Base-by-base conservation (phyloP, 2,329 filamentous ascomycete genomes). In the Trichophyton simii region DNA sequence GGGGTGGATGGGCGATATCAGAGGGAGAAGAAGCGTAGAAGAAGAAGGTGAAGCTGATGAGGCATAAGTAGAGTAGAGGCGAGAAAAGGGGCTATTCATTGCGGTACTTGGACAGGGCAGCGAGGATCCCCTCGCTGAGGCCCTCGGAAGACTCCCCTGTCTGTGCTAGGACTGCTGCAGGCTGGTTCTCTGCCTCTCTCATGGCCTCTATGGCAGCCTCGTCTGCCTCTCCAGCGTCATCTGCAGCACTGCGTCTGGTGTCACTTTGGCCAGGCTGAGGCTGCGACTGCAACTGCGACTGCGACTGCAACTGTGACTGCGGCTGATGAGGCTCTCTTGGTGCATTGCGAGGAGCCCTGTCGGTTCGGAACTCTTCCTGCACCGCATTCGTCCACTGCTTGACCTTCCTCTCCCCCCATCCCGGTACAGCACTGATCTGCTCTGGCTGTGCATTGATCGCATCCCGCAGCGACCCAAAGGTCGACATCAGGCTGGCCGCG, bases 391-490 rank as follows among this genome's bases (percentile, higher is more conserved):
- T 87, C 92, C 92, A 97, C 62, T 85, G 83, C 73, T 88, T 87
- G 22, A 96, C 90, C 75, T 99, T 99, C 77, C 89, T 91, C 74
- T 95, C 89, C 38, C 94, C 94, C 91, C 91, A 99, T 0, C 94
- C 94, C 34, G 86, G 83, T n/a, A 99, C 84, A 64, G 89, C 78
- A 13, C 85, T 84, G 41, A 99, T 82, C 73, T 95, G 88, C 71
- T 97, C 94, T 0, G 89, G 84, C 52, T 87, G 83, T 1, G 91
- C 92, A 72, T 96, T 96, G 63, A 97, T 80, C 0, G 92, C 92
- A 42, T 87, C 88, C 67, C 86, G 84, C 62, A 99, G 76, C 66
- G 89, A 95, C 25, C 94, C 94, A 77, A 97, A 99, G 58, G 90
- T 91, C 66, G 89, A 88, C 41, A 97, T 91, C 58, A 99, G 76